Evolutionary conservation across 495 filamentous ascomycete genomes (phyloP).

Genomic region (Hyphodiscus hymeniophilus): DNA sequence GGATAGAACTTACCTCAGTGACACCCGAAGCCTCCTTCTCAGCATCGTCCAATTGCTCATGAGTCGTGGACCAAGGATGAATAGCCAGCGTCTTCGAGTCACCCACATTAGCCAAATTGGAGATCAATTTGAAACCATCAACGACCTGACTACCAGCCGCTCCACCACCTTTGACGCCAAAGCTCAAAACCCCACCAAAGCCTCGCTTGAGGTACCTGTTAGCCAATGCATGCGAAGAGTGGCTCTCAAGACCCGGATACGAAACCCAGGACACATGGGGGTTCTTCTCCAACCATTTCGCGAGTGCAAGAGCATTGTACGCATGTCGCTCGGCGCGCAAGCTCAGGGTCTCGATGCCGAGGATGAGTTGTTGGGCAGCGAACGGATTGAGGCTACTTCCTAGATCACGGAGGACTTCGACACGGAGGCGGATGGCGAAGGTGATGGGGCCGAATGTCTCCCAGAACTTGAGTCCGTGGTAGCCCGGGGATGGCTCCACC

Average conservation of each 20-base stretch:
- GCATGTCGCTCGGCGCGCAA: slow-evolving; percentile 84
- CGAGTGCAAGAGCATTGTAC: slow-evolving; percentile 72
- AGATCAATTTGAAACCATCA: slow-evolving; percentile 91
- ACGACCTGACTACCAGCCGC: slow-evolving; percentile 77
- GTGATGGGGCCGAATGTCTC: slow-evolving; percentile 86
- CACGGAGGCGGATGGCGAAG: slow-evolving; percentile 69
- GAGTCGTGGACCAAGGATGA: slow-evolving; percentile 93
- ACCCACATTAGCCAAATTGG: slow-evolving; percentile 75
- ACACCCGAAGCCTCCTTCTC: slow-evolving; percentile 78
- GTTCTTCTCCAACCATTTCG: slow-evolving; percentile 76
- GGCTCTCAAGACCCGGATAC: slow-evolving; percentile 82
- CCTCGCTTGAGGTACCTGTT: slow-evolving; percentile 87
- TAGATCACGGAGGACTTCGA: slow-evolving; percentile 85
- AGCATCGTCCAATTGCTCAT: slow-evolving; percentile 83
- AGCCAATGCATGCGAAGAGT: slow-evolving; percentile 69
- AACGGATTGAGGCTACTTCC: slow-evolving; percentile 85
- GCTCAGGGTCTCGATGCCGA: slow-evolving; percentile 86
- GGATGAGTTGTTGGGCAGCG: slow-evolving; percentile 85
- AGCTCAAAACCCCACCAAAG: slow-evolving; percentile 85
- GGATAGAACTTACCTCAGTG: slow-evolving; percentile 53
- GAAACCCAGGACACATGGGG: slow-evolving; percentile 70
- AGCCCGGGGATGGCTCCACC: slow-evolving; percentile 83
- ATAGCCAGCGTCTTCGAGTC: slow-evolving; percentile 91
- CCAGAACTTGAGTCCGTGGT: slow-evolving; percentile 96
- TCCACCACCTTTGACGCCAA: slow-evolving; percentile 87